Conservation (phyloP, 2,329 filamentous ascomycete genomes). For the Curvularia eragrostidis region DNA sequence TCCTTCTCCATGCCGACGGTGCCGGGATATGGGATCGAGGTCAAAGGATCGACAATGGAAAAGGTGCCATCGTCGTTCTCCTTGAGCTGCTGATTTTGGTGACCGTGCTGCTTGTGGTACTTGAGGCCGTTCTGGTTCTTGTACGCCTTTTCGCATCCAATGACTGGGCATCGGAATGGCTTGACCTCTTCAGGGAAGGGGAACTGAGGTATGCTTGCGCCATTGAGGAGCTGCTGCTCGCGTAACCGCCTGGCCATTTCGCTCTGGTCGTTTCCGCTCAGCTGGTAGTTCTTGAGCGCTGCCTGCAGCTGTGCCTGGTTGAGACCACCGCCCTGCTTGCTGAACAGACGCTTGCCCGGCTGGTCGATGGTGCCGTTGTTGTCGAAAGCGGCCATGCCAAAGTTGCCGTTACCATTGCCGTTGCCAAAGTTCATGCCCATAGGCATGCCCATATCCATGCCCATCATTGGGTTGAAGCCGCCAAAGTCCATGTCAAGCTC, state of each 20-base stretch:
- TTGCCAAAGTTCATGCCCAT: constrained; percentile 44
- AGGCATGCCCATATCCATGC: constrained; percentile 40
- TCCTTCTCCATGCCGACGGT: constrained; percentile 99
- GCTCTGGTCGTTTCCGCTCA: constrained; percentile 67
- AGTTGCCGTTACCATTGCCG: constrained; percentile 43
- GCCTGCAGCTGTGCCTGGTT: constrained; percentile 73
- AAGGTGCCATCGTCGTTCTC: constrained; percentile 97
- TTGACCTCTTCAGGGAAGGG: constrained; percentile 83
- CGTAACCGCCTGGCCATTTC: constrained; percentile 72
- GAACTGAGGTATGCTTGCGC: constrained; percentile 50
- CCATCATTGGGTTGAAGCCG: constrained; percentile 49
- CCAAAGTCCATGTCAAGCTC: constrained; percentile 77
- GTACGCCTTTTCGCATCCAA: constrained; percentile 98
- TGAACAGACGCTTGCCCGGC: constrained; percentile 91
- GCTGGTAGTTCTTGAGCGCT: constrained; percentile 76
- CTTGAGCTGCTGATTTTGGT: constrained; percentile 94
- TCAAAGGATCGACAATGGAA: constrained; percentile 96
- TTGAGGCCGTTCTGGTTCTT: constrained; percentile 99
- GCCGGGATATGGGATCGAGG: constrained; percentile 90
- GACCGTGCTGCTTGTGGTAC: constrained; percentile 86
- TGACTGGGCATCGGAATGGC: constrained; percentile 96
- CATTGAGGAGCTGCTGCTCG: constrained; percentile 68
- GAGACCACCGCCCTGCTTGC: constrained; percentile 75
- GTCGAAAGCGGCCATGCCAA: constrained; percentile 52
- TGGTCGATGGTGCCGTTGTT: constrained; percentile 74